These are phyloP conservation scores for Rhytidiadelphus loreus DNA, from an alignment of 225 moss, liverwort and hornwort genomes.

Conservation along the genomic window DNA sequence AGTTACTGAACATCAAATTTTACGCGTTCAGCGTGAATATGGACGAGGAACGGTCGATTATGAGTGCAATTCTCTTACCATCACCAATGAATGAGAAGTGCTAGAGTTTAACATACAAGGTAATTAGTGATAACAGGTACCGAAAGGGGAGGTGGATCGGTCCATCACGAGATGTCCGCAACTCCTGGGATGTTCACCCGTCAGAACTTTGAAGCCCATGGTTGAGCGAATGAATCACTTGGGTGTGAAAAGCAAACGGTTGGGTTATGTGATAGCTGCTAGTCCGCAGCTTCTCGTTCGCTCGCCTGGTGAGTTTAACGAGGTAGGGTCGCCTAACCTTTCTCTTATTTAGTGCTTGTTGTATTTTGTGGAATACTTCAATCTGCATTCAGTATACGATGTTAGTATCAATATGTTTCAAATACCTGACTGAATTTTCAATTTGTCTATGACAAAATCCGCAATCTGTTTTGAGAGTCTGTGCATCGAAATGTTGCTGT, in stretches of 20 bases:
- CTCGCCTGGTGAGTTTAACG: constrained; percentile 53
- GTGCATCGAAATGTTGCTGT: neutral
- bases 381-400: neutral
- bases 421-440: neutral
- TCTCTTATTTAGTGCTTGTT: neutral
- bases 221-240: constrained; percentile 62
- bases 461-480: neutral
- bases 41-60: neutral
- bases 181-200: constrained; percentile 65
- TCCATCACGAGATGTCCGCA: constrained; percentile 80
- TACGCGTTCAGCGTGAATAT: neutral
- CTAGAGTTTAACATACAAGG: neutral
- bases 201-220: constrained; percentile 55
- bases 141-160: constrained; percentile 66
- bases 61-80: neutral
- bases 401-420: neutral
- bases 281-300: constrained; percentile 73
- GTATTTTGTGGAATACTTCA: neutral
- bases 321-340: constrained; percentile 30
- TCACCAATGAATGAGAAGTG: neutral
- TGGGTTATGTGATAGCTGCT: constrained; percentile 71
- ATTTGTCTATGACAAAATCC: neutral
- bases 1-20: neutral
- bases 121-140: constrained; percentile 47
- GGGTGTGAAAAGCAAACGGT: constrained; percentile 74